Percentiles rank a stretch among this genome's conserved stretches.
Evolutionary conservation across 257 asterid species (phyloP).

Genomic region (Penstemon newberryi): DNA sequence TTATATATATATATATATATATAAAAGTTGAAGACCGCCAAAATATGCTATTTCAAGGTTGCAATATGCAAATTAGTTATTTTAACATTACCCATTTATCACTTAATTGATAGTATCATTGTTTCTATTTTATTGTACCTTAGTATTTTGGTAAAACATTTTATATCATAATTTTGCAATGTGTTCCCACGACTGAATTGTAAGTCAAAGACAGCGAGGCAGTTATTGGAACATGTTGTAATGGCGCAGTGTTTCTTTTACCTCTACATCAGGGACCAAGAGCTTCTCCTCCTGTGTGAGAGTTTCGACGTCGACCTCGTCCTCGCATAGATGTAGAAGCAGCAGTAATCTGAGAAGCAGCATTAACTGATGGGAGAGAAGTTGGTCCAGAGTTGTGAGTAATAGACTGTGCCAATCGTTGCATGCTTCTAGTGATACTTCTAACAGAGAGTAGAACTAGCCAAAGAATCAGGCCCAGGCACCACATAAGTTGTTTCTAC

Average conservation of each 20-base stretch:
- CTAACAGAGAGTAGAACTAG: conserved; percentile 32
- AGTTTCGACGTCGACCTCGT: conserved; percentile 64
- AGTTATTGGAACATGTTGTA: conserved; percentile 40
- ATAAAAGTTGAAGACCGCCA: no score
- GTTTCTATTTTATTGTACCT: no score
- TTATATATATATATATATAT: no score
- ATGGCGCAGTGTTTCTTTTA: conserved; percentile 45
- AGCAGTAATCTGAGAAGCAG: conserved; percentile 48
- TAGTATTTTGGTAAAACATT: no score
- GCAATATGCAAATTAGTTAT: no score
- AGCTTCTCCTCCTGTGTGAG: conserved; percentile 63
- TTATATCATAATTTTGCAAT: conserved; percentile 33
- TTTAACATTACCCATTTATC: no score
- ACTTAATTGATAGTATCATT: no score
- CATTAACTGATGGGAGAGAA: conserved; percentile 38
- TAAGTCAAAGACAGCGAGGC: conserved; percentile 32
- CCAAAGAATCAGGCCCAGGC: conserved; percentile 43
- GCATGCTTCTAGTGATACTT: conserved; percentile 41
- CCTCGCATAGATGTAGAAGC: conserved; percentile 62
- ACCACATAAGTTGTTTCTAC: conserved; percentile 36
- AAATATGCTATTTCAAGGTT: no score
- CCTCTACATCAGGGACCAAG: conserved; percentile 75
- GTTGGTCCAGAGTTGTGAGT: conserved; percentile 42
- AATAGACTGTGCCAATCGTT: conserved; percentile 38
- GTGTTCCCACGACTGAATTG: conserved; percentile 32